These are phyloP conservation scores for Rhodotorula sp. DNA, from an alignment of 1,284 basidiomycete genomes.

Conservation along the genomic window DNA sequence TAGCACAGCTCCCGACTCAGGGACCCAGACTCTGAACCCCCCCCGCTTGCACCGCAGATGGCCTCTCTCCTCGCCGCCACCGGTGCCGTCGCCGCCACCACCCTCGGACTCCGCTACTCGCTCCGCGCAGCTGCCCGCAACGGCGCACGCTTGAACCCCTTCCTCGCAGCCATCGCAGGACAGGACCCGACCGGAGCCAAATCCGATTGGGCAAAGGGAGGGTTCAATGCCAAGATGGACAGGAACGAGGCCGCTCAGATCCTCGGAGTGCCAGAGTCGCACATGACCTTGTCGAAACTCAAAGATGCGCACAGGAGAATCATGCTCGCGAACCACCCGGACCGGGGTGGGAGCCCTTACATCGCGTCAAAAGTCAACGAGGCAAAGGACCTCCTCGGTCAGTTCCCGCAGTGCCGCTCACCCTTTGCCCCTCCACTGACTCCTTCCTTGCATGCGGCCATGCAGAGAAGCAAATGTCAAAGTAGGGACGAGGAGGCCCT, in stretches of 20 bases:
- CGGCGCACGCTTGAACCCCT: slow-evolving; percentile 40
- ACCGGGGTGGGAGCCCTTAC: slow-evolving; percentile 92
- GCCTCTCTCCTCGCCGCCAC: slow-evolving; percentile 35
- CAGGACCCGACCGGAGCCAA: slow-evolving; percentile 13
- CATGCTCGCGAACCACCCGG: slow-evolving; percentile 95
- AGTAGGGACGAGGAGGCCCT: slow-evolving; percentile 11
- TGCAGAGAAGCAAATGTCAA: slow-evolving; percentile 40
- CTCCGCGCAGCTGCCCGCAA: slow-evolving; percentile 41
- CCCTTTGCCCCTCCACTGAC: not conserved
- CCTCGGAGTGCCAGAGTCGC: slow-evolving; percentile 82
- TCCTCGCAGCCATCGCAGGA: slow-evolving; percentile 40
- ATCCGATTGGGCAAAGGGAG: slow-evolving; percentile 87
- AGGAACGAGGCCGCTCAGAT: slow-evolving; percentile 86
- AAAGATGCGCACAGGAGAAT: slow-evolving; percentile 89
- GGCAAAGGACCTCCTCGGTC: slow-evolving; percentile 52
- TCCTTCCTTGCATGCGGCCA: not conserved
- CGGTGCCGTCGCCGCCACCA: slow-evolving; percentile 35
- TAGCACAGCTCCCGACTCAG: too few relatives aligned
- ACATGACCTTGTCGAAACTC: slow-evolving; percentile 65
- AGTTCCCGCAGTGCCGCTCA: too few relatives aligned
- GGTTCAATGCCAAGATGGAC: slow-evolving; percentile 95
- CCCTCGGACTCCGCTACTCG: slow-evolving; percentile 35
- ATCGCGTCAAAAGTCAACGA: slow-evolving; percentile 98
- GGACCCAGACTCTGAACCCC: too few relatives aligned
- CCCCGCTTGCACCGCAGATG: not conserved